Evolutionary conservation across 192 early-diverging fungal species (phyloP).

Genomic region (Mortierella hygrophila): DNA sequence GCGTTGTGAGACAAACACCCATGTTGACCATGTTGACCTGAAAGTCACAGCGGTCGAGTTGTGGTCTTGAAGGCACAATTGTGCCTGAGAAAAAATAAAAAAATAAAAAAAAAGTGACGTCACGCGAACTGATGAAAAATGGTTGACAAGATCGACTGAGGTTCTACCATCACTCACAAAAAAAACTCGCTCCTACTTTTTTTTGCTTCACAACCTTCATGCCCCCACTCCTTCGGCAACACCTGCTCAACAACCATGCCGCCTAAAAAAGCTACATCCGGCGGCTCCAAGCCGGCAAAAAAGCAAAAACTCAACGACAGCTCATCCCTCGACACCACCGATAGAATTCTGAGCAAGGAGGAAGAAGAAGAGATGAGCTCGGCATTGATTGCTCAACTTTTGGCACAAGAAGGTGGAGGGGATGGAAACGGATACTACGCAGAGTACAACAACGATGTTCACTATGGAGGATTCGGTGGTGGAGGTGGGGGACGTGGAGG

Average conservation of each 20-base stretch:
- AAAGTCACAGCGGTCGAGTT: no score
- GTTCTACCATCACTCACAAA: neutral
- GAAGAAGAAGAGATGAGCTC: slow-evolving; percentile 86
- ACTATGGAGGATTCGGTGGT: slow-evolving; percentile 41
- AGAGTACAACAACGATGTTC: slow-evolving; percentile 70
- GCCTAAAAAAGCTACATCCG: slow-evolving; percentile 40
- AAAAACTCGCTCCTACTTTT: no score
- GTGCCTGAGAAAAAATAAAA: no score
- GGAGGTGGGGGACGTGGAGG: neutral
- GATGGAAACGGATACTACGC: slow-evolving; percentile 66
- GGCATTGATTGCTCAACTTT: slow-evolving; percentile 82
- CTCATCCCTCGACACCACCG: neutral
- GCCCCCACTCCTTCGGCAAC: neutral
- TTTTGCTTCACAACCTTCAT: neutral
- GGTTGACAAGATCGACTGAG: neutral
- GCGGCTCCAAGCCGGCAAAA: slow-evolving; percentile 42
- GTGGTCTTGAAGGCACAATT: no score
- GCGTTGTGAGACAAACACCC: no score
- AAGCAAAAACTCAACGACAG: slow-evolving; percentile 26
- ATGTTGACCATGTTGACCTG: no score
- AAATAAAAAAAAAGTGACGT: slow-evolving; percentile 20
- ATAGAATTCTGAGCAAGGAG: slow-evolving; percentile 65
- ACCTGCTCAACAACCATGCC: slow-evolving; percentile 25
- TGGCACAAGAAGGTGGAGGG: slow-evolving; percentile 76
- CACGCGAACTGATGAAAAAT: neutral